Percentiles rank a stretch among this genome's conserved stretches.
Evolutionary conservation across 169 alveolate species (phyloP).

Genomic region (Plasmodium blacklocki): DNA sequence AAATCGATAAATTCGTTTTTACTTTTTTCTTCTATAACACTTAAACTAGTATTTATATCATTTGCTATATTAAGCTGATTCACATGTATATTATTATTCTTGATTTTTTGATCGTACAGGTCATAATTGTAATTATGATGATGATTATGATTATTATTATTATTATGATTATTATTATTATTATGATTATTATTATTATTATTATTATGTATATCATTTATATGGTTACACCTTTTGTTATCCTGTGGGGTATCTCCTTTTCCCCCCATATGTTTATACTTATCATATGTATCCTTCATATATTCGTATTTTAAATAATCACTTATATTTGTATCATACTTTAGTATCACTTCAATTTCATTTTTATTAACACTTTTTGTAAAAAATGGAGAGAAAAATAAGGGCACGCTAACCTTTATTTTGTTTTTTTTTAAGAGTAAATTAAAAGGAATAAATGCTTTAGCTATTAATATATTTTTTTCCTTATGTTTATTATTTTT

Average conservation of each 20-base stretch:
- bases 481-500: not conserved
- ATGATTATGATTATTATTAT: not conserved
- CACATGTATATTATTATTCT: no score
- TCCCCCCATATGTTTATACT: not conserved
- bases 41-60: not conserved
- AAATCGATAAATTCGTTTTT: conserved; percentile 14
- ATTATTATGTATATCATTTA: no score
- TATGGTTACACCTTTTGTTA: no score
- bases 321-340: conserved; percentile 8
- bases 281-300: no score
- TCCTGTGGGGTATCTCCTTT: not conserved
- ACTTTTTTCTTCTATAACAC: not conserved
- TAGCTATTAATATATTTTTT: conserved; percentile 16
- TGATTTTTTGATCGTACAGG: no score
- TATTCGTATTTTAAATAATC: no score
- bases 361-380: conserved; percentile 14
- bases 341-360: conserved; percentile 37
- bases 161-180: not conserved
- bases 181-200: not conserved
- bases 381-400: conserved; percentile 35
- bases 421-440: conserved; percentile 34
- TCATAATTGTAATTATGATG: not conserved
- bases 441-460: conserved; percentile 38
- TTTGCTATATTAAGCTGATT: no score
- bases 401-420: conserved; percentile 20